Percentiles rank a stretch among this genome's conserved stretches.
These are phyloP conservation scores for Isoetes taiwanensis DNA, from an alignment of 75 land plant species.

Conservation along the genomic window DNA sequence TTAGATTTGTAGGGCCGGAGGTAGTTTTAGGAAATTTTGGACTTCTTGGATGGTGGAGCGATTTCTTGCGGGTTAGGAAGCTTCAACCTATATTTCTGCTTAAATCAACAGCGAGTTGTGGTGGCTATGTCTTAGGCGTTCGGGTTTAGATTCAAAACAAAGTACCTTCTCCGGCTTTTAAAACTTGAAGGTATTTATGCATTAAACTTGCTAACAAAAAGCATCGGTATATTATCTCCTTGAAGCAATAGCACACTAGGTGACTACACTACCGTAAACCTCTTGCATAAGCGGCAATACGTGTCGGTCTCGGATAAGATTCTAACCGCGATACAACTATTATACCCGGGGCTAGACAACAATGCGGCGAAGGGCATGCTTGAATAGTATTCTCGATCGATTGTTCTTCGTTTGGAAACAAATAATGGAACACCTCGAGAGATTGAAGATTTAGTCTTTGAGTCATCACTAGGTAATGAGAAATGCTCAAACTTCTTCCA, in stretches of 20 bases:
- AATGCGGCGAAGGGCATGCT: conserved; percentile 83
- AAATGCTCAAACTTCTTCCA: conserved; percentile 66
- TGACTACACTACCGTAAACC: conserved; percentile 73
- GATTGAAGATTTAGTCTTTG: conserved; percentile 38
- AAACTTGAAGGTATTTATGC: conserved; percentile 29
- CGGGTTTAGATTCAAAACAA: too few species aligned
- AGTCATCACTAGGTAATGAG: conserved; percentile 35
- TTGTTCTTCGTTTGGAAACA: conserved; percentile 28
- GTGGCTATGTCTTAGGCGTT: too few species aligned
- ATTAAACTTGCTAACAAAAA: conserved; percentile 66
- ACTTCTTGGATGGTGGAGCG: too few species aligned
- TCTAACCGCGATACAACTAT: not conserved
- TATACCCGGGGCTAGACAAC: conserved; percentile 70
- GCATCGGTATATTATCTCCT: conserved; percentile 96
- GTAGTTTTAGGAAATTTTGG: too few species aligned
- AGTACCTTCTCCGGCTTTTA: conserved; percentile 1
- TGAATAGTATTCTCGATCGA: conserved; percentile 68
- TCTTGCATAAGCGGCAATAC: conserved; percentile 34
- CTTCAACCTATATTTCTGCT: too few species aligned
- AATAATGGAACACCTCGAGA: conserved; percentile 23
- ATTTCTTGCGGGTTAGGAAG: too few species aligned
- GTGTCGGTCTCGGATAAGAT: not conserved
- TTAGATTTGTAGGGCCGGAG: too few species aligned
- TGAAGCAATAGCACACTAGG: conserved; percentile 87
- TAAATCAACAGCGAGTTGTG: too few species aligned